phyloP scores from a whole-genome alignment of 306 rosid species.

The Datisca glomerata region DNA sequence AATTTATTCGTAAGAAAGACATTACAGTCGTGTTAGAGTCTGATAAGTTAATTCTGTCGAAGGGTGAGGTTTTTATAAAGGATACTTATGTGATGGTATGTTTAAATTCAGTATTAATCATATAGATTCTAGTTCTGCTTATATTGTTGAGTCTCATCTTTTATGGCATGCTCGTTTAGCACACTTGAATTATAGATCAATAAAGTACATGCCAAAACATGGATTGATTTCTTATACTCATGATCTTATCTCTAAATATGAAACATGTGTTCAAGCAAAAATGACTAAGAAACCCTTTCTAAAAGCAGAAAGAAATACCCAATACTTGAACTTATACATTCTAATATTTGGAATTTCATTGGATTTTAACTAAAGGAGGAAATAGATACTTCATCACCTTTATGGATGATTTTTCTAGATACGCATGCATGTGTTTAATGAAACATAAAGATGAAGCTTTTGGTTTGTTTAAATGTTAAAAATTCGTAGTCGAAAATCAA shows the following conservation, averaged over 20 bases:
- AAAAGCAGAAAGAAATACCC: too few species aligned
- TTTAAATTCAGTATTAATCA: background rate
- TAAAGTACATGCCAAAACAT: background rate
- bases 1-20: background rate
- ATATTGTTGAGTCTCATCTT: background rate
- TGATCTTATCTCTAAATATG: background rate
- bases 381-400: background rate
- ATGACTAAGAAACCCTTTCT: slow-evolving; percentile 3
- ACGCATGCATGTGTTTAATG: too few species aligned
- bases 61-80: background rate
- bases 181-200: background rate
- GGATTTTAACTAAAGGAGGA: background rate
- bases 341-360: slow-evolving; percentile 3
- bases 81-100: background rate
- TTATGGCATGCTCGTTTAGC: background rate
- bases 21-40: background rate
- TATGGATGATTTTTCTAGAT: slow-evolving; percentile 1
- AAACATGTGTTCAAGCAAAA: too few species aligned
- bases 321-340: background rate
- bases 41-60: background rate
- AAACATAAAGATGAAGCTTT: too few species aligned
- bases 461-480: background rate
- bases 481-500: slow-evolving; percentile 1
- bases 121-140: background rate
- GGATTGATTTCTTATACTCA: background rate